phyloP scores from a whole-genome alignment of 2,329 filamentous ascomycete species.

The Cercospora berteroae region DNA sequence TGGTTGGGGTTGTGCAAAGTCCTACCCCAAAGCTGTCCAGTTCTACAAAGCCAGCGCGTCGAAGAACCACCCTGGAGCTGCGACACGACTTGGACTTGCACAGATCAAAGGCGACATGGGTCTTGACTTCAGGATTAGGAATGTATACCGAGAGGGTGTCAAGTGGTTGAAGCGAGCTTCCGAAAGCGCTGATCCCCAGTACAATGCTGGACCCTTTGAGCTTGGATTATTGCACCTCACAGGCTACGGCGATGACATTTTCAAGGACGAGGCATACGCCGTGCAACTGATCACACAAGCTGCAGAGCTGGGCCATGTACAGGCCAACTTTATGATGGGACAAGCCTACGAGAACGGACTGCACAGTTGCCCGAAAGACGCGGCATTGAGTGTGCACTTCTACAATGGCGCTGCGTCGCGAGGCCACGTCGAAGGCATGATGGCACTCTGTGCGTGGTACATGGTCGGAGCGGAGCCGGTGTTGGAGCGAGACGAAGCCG shows the following conservation, averaged over 20 bases:
- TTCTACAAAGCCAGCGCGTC: slow-evolving; percentile 87
- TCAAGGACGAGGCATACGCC: slow-evolving; percentile 84
- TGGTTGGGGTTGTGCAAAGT: slow-evolving; percentile 90
- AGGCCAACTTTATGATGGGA: slow-evolving; percentile 86
- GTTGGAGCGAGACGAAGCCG: slow-evolving; percentile 89
- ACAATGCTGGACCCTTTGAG: slow-evolving; percentile 90
- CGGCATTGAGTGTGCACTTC: slow-evolving; percentile 92
- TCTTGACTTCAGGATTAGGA: slow-evolving; percentile 55
- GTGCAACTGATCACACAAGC: slow-evolving; percentile 93
- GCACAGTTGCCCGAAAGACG: slow-evolving; percentile 82
- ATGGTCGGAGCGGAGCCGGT: slow-evolving; percentile 91
- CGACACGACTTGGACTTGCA: slow-evolving; percentile 86
- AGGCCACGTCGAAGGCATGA: slow-evolving; percentile 85
- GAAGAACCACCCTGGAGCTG: slow-evolving; percentile 92
- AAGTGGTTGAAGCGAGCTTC: slow-evolving; percentile 95
- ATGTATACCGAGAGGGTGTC: slow-evolving; percentile 75
- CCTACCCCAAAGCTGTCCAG: slow-evolving; percentile 87
- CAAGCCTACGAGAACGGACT: slow-evolving; percentile 94
- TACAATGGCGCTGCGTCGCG: slow-evolving; percentile 89
- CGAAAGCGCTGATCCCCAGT: slow-evolving; percentile 85
- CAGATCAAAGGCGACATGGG: slow-evolving; percentile 89
- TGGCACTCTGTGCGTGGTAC: slow-evolving; percentile 98
- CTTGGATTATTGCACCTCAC: slow-evolving; percentile 84
- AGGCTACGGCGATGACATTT: slow-evolving; percentile 92
- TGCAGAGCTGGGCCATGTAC: slow-evolving; percentile 83